Base-by-base conservation (phyloP, 306 rosid species). In the Acacia crassicarpa region DNA sequence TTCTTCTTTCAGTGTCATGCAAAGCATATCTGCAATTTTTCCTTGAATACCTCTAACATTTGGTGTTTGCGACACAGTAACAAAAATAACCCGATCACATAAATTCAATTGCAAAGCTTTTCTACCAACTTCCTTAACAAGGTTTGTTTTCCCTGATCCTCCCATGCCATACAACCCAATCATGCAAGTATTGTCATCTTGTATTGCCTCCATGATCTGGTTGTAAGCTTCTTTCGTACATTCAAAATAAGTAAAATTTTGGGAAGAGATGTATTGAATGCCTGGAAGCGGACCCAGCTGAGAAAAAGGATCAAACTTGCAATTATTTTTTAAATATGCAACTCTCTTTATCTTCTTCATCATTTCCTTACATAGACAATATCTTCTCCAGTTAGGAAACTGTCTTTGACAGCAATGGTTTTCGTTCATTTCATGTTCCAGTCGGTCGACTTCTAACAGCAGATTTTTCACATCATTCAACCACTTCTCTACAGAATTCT, bases 91-190 rank as follows among this genome's bases (percentile, higher is more conserved):
- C 62, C 25, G 71, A 38, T 66, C 75, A 27, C 67, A 74, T 13
- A 81, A 49, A 0, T 66, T 44, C 3, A 20, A n/a, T 5, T 15
- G 49, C 56, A 53, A 41, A n/a, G 74, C 81, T n/a, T 19, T 43
- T 8, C 20, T 82, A 43, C 72, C 80, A 4, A 43, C 84, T 75
- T 75, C 71, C 43, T 33, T 75, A 11, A 56, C 84, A 20, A 82
- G 76, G 40, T 68, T 54, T 54, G 77, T 82, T 68, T 82, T 82
- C 4, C 84, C 81, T 1, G 72, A 51, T 20, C 81, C 84, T 15
- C 84, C 76, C 76, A 82, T 76, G 6, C 84, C 84, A 82, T 82
- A 54, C 43, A 67, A 44, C 13, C 80, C 84, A 19, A 82, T 67
- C 71, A 82, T 67, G 30, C 41, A 53, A 27, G 35, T 30, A 1